phyloP scores from a whole-genome alignment of 2,329 filamentous ascomycete species.

The Ilyonectria destructans region DNA sequence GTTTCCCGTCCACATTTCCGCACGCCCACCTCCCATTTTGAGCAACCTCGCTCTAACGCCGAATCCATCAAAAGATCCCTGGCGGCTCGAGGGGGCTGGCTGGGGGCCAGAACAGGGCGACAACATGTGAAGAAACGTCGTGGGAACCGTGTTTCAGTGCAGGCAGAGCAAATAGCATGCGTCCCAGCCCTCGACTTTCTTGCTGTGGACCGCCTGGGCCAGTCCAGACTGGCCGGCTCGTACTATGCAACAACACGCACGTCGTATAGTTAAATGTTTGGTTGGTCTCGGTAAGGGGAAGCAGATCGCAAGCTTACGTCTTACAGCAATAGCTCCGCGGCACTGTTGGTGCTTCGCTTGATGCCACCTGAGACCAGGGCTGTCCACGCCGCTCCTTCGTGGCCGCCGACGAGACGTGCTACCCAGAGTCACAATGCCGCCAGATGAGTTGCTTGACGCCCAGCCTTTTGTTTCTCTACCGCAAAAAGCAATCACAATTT shows the following conservation, averaged over 20 bases:
- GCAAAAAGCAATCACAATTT: neutral
- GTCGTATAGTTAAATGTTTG: neutral
- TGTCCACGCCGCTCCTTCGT: conserved; percentile 8
- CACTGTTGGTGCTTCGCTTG: neutral
- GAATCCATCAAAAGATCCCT: neutral
- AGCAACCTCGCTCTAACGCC: neutral
- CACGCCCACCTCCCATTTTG: conserved; percentile 7
- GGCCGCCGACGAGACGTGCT: conserved; percentile 7
- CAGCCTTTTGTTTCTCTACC: neutral
- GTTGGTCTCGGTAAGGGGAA: neutral
- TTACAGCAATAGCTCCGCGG: conserved; percentile 13
- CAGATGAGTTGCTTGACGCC: neutral
- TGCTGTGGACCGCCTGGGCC: neutral
- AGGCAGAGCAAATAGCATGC: neutral
- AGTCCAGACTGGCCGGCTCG: neutral
- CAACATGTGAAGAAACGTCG: neutral
- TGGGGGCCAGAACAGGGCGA: neutral
- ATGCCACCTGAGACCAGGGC: conserved; percentile 20
- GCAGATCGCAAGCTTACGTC: conserved; percentile 17
- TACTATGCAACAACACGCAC: neutral
- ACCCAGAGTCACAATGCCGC: neutral
- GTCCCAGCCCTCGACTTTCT: neutral
- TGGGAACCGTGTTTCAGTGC: neutral
- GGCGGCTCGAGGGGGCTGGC: neutral
- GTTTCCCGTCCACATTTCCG: conserved; percentile 17